These are phyloP conservation scores for Apiotrichum akiyoshidainum DNA, from an alignment of 1,284 basidiomycete genomes.

Conservation along the genomic window DNA sequence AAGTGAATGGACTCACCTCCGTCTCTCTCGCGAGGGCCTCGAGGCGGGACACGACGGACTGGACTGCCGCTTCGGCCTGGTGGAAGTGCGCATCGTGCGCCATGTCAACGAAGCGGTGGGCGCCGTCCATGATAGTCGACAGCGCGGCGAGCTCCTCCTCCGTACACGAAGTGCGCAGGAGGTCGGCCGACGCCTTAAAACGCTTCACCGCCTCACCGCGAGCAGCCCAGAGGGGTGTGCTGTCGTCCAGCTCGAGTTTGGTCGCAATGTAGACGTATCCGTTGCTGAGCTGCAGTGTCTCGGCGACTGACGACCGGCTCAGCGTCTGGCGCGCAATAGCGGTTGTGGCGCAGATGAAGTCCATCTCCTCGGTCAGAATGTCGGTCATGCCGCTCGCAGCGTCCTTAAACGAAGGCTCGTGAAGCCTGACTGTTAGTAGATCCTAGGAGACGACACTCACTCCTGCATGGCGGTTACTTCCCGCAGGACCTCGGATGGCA, in stretches of 20 bases:
- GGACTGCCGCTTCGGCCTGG: conserved; percentile 1
- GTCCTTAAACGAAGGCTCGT: not conserved
- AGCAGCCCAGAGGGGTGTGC: conserved; percentile 53
- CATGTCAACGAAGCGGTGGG: conserved; percentile 69
- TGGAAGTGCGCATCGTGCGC: conserved; percentile 61
- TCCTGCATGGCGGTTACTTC: not conserved
- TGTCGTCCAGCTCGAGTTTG: conserved; percentile 42
- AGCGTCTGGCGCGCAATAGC: conserved; percentile 67
- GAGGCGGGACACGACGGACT: not conserved
- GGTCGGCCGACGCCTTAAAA: conserved; percentile 59
- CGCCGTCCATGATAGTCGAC: conserved; percentile 58
- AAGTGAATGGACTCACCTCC: conserved; percentile 55
- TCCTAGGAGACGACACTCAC: not conserved
- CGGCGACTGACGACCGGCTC: conserved; percentile 58
- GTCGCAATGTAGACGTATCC: conserved; percentile 69
- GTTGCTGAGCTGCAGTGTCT: conserved; percentile 78
- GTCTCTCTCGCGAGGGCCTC: not conserved
- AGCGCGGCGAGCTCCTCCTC: conserved; percentile 59
- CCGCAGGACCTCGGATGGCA: conserved; percentile 50
- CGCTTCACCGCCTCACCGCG: conserved; percentile 54
- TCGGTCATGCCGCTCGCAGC: not conserved
- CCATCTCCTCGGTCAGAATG: conserved; percentile 9
- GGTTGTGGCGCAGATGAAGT: conserved; percentile 54
- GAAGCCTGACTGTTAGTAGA: not conserved
- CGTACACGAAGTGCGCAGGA: conserved; percentile 65